Percentiles rank a stretch among this genome's conserved stretches.
Conservation (phyloP, 768 basidiomycete genomes). For the Tricholoma sp. region DNA sequence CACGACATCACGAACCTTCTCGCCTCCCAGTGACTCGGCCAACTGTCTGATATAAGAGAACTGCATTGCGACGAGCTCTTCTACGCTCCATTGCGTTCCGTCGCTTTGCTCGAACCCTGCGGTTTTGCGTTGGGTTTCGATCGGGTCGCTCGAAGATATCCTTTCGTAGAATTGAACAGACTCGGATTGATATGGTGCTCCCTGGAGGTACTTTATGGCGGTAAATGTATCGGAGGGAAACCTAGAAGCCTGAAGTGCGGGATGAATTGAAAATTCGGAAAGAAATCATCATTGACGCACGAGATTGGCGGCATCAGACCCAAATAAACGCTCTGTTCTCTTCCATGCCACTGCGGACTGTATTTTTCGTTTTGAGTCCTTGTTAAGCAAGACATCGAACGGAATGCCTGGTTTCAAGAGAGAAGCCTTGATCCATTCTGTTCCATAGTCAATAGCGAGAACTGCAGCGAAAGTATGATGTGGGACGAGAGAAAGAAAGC, state of each 20-base stretch:
- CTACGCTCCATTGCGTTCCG: conserved; percentile 70
- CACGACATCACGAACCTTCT: conserved; percentile 79
- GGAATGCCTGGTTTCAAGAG: conserved; percentile 92
- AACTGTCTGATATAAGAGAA: conserved; percentile 85
- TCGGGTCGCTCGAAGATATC: conserved; percentile 48
- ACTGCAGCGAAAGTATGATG: conserved; percentile 62
- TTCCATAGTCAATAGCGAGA: conserved; percentile 96
- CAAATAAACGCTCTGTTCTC: conserved; percentile 84
- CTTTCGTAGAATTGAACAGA: conserved; percentile 52
- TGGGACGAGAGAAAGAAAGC: conserved; percentile 35
- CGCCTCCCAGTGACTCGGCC: conserved; percentile 71
- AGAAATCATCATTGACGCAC: conserved; percentile 44
- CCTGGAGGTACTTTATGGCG: conserved; percentile 81
- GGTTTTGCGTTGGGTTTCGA: conserved; percentile 55
- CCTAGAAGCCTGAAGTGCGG: conserved; percentile 68
- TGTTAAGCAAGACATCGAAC: conserved; percentile 94
- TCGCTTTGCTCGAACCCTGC: conserved; percentile 56
- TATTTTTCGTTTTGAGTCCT: conserved; percentile 96
- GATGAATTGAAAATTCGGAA: neutral
- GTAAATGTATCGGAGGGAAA: conserved; percentile 88
- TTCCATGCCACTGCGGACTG: conserved; percentile 90
- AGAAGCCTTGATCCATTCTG: conserved; percentile 96
- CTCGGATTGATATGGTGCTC: conserved; percentile 56
- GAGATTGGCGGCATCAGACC: conserved; percentile 81
- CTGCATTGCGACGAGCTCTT: conserved; percentile 94